phyloP scores from a whole-genome alignment of 352 stramenopile genomes.

The Halophytophthora polymorphica region DNA sequence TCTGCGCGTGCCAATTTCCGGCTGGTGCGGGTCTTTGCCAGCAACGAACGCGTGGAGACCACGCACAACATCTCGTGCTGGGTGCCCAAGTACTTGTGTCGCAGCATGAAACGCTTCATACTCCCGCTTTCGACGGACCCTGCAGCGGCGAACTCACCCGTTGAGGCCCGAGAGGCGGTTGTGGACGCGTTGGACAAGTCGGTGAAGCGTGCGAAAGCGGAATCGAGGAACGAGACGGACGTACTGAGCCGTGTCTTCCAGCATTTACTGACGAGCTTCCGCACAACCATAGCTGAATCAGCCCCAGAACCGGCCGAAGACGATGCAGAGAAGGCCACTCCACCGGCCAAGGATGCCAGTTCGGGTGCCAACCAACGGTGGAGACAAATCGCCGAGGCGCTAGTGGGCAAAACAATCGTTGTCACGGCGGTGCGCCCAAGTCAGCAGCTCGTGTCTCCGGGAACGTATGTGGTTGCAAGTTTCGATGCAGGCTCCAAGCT shows the following conservation, averaged over 20 bases:
- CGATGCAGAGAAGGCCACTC: conserved; percentile 7
- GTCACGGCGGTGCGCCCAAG: conserved; percentile 17
- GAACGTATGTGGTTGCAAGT: conserved; percentile 15
- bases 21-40: conserved; percentile 61
- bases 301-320: not conserved
- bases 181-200: conserved; percentile 17
- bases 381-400: conserved; percentile 20
- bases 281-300: conserved; percentile 2
- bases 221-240: conserved; percentile 22
- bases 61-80: conserved; percentile 64
- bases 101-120: conserved; percentile 39
- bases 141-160: not conserved
- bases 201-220: conserved; percentile 20
- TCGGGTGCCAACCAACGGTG: conserved; percentile 12
- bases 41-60: conserved; percentile 16
- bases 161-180: conserved; percentile 6
- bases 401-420: conserved; percentile 29
- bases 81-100: conserved; percentile 74
- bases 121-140: conserved; percentile 5
- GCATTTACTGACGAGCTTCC: conserved; percentile 26
- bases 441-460: conserved; percentile 5
- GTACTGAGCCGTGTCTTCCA: conserved; percentile 30
- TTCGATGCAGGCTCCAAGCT: conserved; percentile 19
- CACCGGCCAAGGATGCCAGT: conserved; percentile 6
- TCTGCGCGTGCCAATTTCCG: conserved; percentile 38